Evolutionary conservation across 106 monocot species (phyloP).

Genomic region (Phalaenopsis aphrodite): DNA sequence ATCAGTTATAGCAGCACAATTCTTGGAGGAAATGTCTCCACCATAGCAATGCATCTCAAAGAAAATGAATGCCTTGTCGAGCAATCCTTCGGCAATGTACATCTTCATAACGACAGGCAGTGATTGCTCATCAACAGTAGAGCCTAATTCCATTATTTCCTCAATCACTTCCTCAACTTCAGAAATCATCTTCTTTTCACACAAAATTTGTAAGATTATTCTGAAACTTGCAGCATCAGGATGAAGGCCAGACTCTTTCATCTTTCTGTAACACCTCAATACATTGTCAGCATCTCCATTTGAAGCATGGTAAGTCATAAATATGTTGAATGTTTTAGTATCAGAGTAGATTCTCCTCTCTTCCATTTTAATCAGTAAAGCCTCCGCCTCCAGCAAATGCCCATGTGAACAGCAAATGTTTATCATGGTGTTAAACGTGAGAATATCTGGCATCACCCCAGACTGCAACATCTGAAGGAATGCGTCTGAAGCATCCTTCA

Average conservation of each 20-base stretch:
- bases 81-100: slow-evolving; percentile 59
- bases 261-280: slow-evolving; percentile 33
- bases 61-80: slow-evolving; percentile 40
- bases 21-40: slow-evolving; percentile 42
- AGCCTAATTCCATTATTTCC: slow-evolving; percentile 26
- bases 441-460: slow-evolving; percentile 55
- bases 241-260: slow-evolving; percentile 25
- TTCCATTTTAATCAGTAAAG: slow-evolving; percentile 54
- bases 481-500: slow-evolving; percentile 51
- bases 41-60: slow-evolving; percentile 48
- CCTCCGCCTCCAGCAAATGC: slow-evolving; percentile 47
- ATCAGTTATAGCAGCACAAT: slow-evolving; percentile 67
- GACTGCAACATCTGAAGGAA: slow-evolving; percentile 55
- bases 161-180: slow-evolving; percentile 55
- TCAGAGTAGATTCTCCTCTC: slow-evolving; percentile 56
- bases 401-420: slow-evolving; percentile 47
- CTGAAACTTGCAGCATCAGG: slow-evolving; percentile 55
- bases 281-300: slow-evolving; percentile 21
- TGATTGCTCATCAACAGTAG: slow-evolving; percentile 49
- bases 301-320: slow-evolving; percentile 58
- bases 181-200: slow-evolving; percentile 42
- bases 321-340: slow-evolving; percentile 71
- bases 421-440: slow-evolving; percentile 85
- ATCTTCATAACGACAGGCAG: slow-evolving; percentile 60
- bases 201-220: slow-evolving; percentile 52